These are phyloP conservation scores for Trypanosoma brucei DNA, from an alignment of 208 protist genomes.

Conservation along the genomic window DNA sequence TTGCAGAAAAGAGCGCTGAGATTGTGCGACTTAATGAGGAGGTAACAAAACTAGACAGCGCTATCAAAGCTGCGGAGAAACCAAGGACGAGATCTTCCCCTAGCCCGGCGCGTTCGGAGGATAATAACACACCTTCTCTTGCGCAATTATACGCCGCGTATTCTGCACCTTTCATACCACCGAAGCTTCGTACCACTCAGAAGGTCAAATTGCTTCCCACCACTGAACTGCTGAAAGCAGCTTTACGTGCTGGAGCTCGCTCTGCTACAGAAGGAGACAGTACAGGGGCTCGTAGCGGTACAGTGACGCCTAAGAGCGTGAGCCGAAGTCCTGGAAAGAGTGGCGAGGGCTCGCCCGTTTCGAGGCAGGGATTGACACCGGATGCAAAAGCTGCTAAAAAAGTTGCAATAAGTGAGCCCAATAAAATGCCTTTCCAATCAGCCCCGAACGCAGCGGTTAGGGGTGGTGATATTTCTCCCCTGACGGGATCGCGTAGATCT, in stretches of 20 bases:
- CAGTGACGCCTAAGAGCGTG: too few relatives aligned
- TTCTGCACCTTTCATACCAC: constrained; percentile 50
- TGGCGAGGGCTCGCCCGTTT: too few relatives aligned
- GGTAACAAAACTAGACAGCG: constrained; percentile 15
- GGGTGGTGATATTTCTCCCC: too few relatives aligned
- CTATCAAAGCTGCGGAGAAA: neutral
- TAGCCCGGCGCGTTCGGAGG: neutral
- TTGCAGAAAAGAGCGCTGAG: constrained; percentile 41
- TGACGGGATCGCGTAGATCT: too few relatives aligned
- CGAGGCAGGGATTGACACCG: too few relatives aligned
- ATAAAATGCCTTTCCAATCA: neutral
- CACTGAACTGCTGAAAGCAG: constrained; percentile 36
- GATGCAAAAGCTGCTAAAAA: too few relatives aligned
- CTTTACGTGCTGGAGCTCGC: constrained; percentile 39
- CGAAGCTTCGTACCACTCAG: neutral
- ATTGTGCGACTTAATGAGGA: constrained; percentile 36
- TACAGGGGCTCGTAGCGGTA: neutral
- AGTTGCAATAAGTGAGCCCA: too few relatives aligned
- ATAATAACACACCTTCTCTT: constrained; percentile 12
- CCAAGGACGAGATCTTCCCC: neutral
- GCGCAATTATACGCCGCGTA: constrained; percentile 42
- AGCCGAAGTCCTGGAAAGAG: too few relatives aligned
- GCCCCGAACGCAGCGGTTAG: too few relatives aligned
- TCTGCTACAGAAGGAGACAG: constrained; percentile 9
- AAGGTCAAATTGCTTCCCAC: constrained; percentile 21